Evolutionary conservation across 495 filamentous ascomycete species (phyloP), one percentile per base, ranked within the genome.

Genomic region (Penicillium canariense): DNA sequence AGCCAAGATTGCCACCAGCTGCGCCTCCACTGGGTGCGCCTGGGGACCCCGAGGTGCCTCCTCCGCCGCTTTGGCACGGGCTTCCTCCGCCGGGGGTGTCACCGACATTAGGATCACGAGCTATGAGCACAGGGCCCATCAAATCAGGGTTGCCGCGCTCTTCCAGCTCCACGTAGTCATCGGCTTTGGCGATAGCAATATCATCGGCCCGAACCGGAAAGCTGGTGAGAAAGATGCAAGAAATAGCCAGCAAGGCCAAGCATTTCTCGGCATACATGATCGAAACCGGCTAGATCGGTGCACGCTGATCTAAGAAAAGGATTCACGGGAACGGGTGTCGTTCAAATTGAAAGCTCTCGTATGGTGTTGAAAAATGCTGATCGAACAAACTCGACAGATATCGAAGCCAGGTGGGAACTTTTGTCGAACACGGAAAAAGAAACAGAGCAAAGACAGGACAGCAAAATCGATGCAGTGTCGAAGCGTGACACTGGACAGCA

Each of bases 181-280:
- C 22, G 17, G 10, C 20, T 25, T 42, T 12, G 26, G 18, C 22
- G 22, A 22, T 46, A 10, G 36, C 27, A 26, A 48, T 26, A 22
- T 36, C 50, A 42, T 63, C 52, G 9, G 55, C 56, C n/a, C 26
- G 49, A 12, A 54, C 52, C 1, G 38, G 44, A 12, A 40, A 40
- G 30, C 26, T 36, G 17, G 55, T 54, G 15, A 65, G 22, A 10
- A 67, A 32, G 18, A 59, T 15, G 44, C 56, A 62, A 18, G 53
- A 60, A 25, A 52, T 27, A 31, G 54, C 62, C 51, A 67, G 34
- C 14, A 65, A 44, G 39, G 54, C 18, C 38, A 61, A 25, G 26
- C 34, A 58, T 17, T 44, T 52, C 30, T 50, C 58, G 4, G 56
- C 7, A 55, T 52, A 62, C 65, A 67, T 67, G 12, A 35, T 46